Base-by-base conservation (phyloP, 176 grass and related monocot genomes). In the Oryza meridionalis region DNA sequence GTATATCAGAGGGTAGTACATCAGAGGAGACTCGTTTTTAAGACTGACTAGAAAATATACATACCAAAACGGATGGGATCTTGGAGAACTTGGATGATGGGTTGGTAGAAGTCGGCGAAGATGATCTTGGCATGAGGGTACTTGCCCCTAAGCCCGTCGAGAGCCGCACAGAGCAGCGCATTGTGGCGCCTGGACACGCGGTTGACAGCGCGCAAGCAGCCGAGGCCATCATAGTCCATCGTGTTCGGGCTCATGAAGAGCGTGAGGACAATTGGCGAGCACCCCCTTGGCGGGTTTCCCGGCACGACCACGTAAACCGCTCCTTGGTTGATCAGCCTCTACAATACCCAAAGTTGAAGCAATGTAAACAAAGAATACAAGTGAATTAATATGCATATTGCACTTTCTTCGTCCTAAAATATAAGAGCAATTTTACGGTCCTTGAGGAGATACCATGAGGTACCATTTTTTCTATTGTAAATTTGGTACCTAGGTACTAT, bases 171-270 rank as follows among this genome's bases (percentile, higher is more conserved):
- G 12, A 85, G 82, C 50, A 51, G 9, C 15, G 8, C 6, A 51
- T 89, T 81, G 43, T 89, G 87, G 50, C 16, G 0, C 0, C 0
- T 69, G 13, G 40, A 71, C 21, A 89, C 77, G 1, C 2, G 3
- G 50, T 89, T 89, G 17, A 89, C 16, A 42, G 3, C 31, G 4
- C 50, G 69, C 7, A 89, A 70, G 70, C 82, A 89, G 14, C 82
- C 82, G 2, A 64, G 6, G 64, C 38, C 1, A 0, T 40, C 37
- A 1, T 40, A 40, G 37, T 40, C 0, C 3, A 13, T 5, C 47
- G 21, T 7, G 40, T 29, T 43, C 8, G 38, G 2, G 19, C 64
- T 79, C 46, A 0, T 19, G 3, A 9, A 37, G 2, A 42, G 12
- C 1, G 51, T 76, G 1, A 70, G 82, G 0, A 69, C 1, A 0